These are phyloP conservation scores for Metschnikowia orientalis DNA, from an alignment of 805 yeast species.

Conservation along the genomic window DNA sequence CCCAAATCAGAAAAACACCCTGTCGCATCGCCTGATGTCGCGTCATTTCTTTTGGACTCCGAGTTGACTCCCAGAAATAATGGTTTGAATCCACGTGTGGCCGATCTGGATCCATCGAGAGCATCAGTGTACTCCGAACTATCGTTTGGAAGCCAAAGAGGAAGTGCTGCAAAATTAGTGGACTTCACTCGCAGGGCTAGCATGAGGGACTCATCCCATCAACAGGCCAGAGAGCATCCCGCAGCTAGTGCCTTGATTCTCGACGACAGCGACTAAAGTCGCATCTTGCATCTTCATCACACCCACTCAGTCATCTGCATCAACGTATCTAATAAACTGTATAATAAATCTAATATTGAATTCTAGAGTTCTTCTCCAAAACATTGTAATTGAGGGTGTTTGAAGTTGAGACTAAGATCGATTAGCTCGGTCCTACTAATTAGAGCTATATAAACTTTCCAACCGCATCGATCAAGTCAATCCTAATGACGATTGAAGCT, in stretches of 20 bases:
- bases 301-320: no score
- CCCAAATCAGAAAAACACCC: conserved; percentile 24
- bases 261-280: conserved; percentile 28
- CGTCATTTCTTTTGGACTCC: conserved; percentile 8
- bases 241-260: conserved; percentile 36
- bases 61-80: conserved; percentile 9
- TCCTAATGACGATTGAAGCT: no score
- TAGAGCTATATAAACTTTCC: no score
- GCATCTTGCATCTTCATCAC: conserved; percentile 1
- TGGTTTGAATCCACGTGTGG: conserved; percentile 1
- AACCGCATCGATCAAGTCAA: no score
- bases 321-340: no score
- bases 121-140: conserved; percentile 13
- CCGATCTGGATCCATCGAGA: conserved; percentile 5
- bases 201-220: conserved; percentile 37
- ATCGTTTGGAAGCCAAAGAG: conserved; percentile 6
- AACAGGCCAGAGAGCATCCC: conserved; percentile 23
- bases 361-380: no score
- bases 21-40: conserved; percentile 12
- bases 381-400: no score
- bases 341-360: no score
- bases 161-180: conserved; percentile 39
- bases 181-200: conserved; percentile 45
- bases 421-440: no score
- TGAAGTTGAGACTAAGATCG: no score